Percentiles rank a stretch among this genome's conserved stretches.
Conservation (phyloP, 345 rosid species). For the Citrus unshiu region DNA sequence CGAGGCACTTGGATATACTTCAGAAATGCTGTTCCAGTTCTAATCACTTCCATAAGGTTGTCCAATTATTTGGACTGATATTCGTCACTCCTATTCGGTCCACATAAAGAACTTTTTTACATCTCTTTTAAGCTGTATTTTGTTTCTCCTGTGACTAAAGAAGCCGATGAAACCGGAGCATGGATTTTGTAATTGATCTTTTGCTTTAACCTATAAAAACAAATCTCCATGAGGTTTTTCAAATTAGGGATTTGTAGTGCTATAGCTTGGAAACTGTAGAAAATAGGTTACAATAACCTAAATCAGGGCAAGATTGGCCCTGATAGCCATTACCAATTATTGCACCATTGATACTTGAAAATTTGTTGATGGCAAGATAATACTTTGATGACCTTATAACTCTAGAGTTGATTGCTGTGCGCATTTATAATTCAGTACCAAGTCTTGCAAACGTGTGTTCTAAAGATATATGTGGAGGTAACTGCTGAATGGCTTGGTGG, state of each 20-base stretch:
- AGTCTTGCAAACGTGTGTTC: not conserved
- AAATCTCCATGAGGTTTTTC: not conserved
- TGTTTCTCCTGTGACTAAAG: not conserved
- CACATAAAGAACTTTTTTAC: not conserved
- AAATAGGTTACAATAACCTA: not conserved
- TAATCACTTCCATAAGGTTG: conserved; percentile 28
- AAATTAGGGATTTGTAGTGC: not conserved
- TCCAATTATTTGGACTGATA: conserved; percentile 9
- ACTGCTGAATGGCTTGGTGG: too few relatives aligned
- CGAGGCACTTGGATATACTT: conserved; percentile 66
- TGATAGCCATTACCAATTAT: not conserved
- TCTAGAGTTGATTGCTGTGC: not conserved
- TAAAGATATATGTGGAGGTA: too few relatives aligned
- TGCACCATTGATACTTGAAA: not conserved
- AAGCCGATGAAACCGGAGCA: not conserved
- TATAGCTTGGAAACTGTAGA: not conserved
- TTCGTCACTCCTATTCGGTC: conserved; percentile 14
- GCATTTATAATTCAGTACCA: not conserved
- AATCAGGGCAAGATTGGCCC: not conserved
- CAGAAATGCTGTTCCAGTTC: conserved; percentile 98
- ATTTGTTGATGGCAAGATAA: not conserved
- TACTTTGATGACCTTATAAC: not conserved
- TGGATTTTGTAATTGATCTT: not conserved
- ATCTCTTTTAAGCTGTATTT: not conserved
- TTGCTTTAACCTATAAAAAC: not conserved